Percentiles rank a stretch among this genome's conserved stretches.
phyloP scores from a whole-genome alignment of 768 basidiomycete species.

The Lentinus brumalis region DNA sequence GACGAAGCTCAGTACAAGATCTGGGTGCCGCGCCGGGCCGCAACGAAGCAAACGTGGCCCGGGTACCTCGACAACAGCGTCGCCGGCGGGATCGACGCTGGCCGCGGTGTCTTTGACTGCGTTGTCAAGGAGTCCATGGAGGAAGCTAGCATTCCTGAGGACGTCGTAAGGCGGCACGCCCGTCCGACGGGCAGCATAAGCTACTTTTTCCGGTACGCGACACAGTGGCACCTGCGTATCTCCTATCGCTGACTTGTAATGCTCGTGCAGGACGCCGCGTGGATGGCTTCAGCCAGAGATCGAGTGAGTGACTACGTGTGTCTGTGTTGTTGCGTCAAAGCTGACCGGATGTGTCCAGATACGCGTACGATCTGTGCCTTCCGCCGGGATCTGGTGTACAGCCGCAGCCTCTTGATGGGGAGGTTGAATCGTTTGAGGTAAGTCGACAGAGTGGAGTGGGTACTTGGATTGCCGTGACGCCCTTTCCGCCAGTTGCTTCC shows the following conservation, averaged over 20 bases:
- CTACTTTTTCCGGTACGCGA: slow-evolving; percentile 73
- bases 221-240: not conserved
- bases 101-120: slow-evolving; percentile 69
- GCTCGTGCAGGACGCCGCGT: slow-evolving; percentile 46
- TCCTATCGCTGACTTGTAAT: not conserved
- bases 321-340: not conserved
- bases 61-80: slow-evolving; percentile 88
- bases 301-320: slow-evolving; percentile 50
- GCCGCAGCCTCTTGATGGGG: slow-evolving; percentile 84
- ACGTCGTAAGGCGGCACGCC: slow-evolving; percentile 60
- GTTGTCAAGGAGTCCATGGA: slow-evolving; percentile 92
- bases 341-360: slow-evolving; percentile 46
- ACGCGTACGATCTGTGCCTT: slow-evolving; percentile 80
- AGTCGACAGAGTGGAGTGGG: slow-evolving; percentile 15
- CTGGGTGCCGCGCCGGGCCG: slow-evolving; percentile 87
- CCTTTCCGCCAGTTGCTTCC: slow-evolving; percentile 56
- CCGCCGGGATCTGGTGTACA: slow-evolving; percentile 51
- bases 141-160: slow-evolving; percentile 80
- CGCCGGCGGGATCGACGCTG: slow-evolving; percentile 89
- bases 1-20: slow-evolving; percentile 44
- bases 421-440: slow-evolving; percentile 93
- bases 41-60: slow-evolving; percentile 91
- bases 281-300: slow-evolving; percentile 91
- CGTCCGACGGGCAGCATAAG: slow-evolving; percentile 70
- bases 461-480: too few species aligned